Percentiles rank a stretch among this genome's conserved stretches.
Conservation (phyloP, 441 rosid genomes). For the Euphorbia corollata region DNA sequence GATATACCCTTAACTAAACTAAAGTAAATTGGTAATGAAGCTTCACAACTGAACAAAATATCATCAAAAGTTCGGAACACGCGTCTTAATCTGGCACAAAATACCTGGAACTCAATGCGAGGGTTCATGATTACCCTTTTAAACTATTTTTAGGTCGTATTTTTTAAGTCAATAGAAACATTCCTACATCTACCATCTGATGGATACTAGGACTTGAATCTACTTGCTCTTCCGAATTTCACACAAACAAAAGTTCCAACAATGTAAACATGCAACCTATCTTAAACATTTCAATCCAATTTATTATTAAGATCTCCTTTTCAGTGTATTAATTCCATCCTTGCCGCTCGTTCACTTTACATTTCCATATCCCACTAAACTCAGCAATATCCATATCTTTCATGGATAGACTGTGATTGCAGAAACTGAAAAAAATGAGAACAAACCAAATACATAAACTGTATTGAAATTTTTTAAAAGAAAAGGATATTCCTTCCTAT, state of each 20-base stretch:
- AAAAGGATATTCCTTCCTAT: conserved; percentile 91
- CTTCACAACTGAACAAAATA: not conserved
- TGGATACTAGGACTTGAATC: not conserved
- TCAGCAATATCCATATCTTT: not conserved
- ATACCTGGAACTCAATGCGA: not conserved
- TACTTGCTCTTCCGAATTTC: not conserved
- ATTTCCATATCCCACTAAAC: conserved; percentile 7
- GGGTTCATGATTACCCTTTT: not conserved
- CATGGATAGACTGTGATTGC: not conserved
- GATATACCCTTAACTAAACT: not conserved
- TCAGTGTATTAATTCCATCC: not conserved
- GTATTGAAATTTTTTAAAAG: conserved; percentile 15
- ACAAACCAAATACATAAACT: not conserved
- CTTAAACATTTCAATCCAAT: not conserved
- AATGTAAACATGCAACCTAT: not conserved
- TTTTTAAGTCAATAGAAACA: not conserved
- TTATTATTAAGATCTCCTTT: not conserved
- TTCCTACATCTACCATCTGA: not conserved
- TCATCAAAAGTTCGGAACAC: conserved; percentile 3
- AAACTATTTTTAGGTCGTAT: not conserved
- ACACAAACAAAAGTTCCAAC: not conserved
- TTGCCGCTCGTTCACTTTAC: not conserved
- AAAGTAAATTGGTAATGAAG: not conserved
- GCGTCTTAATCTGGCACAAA: not conserved
- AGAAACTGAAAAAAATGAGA: not conserved